A percentile compares a stretch with the other conserved stretches of the same genome.
Evolutionary conservation across 345 rosid genomes (phyloP).

Genomic region (Sisymbrium irio): DNA sequence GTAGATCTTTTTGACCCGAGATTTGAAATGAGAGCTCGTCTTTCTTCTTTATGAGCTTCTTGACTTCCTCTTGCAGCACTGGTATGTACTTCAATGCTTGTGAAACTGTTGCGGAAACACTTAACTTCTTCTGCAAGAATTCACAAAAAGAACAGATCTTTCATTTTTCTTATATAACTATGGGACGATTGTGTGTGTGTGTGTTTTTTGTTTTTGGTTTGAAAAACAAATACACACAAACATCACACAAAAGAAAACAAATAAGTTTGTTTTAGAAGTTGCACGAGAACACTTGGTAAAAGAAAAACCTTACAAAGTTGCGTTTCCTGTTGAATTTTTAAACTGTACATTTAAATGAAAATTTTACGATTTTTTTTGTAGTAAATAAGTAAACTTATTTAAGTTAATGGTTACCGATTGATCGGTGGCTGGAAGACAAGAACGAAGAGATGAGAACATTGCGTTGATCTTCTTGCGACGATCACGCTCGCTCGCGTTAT

Average conservation of each 20-base stretch:
- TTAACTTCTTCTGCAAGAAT: constrained; percentile 46
- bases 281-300: background rate
- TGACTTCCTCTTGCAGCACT: constrained; percentile 45
- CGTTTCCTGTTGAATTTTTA: background rate
- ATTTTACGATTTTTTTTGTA: background rate
- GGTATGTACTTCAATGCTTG: constrained; percentile 53
- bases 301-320: background rate
- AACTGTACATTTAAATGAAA: background rate
- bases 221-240: no score
- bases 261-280: background rate
- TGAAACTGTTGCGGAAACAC: constrained; percentile 53
- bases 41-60: constrained; percentile 39
- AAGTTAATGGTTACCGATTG: constrained; percentile 40
- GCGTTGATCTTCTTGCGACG: constrained; percentile 62
- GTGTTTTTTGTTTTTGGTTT: no score
- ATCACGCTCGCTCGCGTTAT: constrained; percentile 66
- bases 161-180: background rate
- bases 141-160: background rate
- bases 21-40: constrained; percentile 43
- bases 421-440: constrained; percentile 49
- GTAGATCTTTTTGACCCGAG: constrained; percentile 18
- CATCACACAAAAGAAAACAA: no score
- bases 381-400: background rate
- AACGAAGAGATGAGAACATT: constrained; percentile 61
- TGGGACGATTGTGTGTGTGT: no score